Base-by-base conservation (phyloP, 1,139 yeast genomes). In the Nadsonia starkeyi-henricii region DNA sequence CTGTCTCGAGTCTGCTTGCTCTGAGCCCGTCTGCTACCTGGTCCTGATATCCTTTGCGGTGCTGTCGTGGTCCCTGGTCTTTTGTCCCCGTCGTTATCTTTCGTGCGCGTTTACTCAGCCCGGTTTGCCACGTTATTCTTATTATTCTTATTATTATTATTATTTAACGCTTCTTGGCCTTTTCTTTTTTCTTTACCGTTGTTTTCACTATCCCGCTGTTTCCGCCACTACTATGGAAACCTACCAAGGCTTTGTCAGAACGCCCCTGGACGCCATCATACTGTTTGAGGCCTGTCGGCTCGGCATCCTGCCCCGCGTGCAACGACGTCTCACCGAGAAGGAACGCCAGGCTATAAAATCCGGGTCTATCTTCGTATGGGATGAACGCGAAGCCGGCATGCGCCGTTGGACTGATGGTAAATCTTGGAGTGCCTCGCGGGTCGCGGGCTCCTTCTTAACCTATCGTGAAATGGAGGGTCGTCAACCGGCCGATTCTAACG, bases 361-460 rank as follows among this genome's bases (percentile, higher is more conserved):
- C 17, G 84, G 85, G n/a, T 70, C 79, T 1, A 73, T 81, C 1
- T 81, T 77, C 55, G 75, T 79, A 2, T 81, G 88, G 88, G 80
- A 78, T 58, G 88, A 81, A 61, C 69, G 73, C 20, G 79, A 77
- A 55, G 78, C 85, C 47, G 83, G 80, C 18, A 81, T 81, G 79
- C 73, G 78, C 54, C 65, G 88, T 42, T 81, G 89, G 89, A 81
- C 89, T 1, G 89, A 81, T 58, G 85, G 88, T 39, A 66, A 66
- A 47, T 69, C 74, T 42, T 81, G 88, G 88, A 73, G 79, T 51
- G 85, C 88, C 2, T 77, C 84, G 0, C 69, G 85, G 54, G 86
- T 81, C 2, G 71, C 75, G 19, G 85, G 85, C 1, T 72, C 77
- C 1, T 81, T 81, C 57, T 65, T 81, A 44, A 74, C 78, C 4